Evolutionary conservation across 2,329 filamentous ascomycete genomes (phyloP).

Genomic region (Allantophomopsis cytisporea): DNA sequence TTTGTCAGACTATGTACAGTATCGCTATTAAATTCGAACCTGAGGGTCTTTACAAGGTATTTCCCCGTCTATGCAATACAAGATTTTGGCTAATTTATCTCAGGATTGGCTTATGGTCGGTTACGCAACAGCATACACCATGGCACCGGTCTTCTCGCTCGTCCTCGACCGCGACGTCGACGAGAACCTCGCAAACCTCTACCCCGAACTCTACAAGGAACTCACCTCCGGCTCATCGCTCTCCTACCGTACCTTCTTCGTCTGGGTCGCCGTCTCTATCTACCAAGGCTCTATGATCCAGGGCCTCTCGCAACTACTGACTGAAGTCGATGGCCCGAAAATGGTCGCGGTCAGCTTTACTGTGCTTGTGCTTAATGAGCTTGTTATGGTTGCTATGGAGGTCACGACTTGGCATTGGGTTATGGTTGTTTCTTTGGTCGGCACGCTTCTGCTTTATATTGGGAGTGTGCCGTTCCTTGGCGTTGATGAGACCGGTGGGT

Average conservation of each 20-base stretch:
- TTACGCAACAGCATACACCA: conserved; percentile 93
- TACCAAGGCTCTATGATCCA: conserved; percentile 96
- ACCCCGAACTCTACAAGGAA: conserved; percentile 96
- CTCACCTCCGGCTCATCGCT: conserved; percentile 79
- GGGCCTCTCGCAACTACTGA: conserved; percentile 79
- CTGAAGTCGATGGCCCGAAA: conserved; percentile 55
- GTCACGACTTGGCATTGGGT: conserved; percentile 94
- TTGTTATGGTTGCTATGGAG: conserved; percentile 93
- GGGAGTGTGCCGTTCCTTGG: conserved; percentile 77
- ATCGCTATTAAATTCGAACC: conserved; percentile 89
- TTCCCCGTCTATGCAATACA: not conserved
- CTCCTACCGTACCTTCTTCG: conserved; percentile 88
- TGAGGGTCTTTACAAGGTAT: conserved; percentile 74
- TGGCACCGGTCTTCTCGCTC: conserved; percentile 80
- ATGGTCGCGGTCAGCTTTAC: conserved; percentile 93
- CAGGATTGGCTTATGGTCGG: conserved; percentile 91
- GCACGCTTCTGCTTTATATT: conserved; percentile 69
- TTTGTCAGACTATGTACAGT: conserved; percentile 95
- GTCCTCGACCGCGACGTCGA: conserved; percentile 94
- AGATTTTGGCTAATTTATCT: not conserved
- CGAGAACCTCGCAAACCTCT: conserved; percentile 83
- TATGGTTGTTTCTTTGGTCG: conserved; percentile 76
- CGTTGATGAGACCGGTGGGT: conserved; percentile 26
- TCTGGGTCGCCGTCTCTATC: conserved; percentile 88
- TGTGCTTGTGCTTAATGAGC: conserved; percentile 81